phyloP scores from a whole-genome alignment of 371 early-diverging fungal species.

The Chytridium lagenaria region DNA sequence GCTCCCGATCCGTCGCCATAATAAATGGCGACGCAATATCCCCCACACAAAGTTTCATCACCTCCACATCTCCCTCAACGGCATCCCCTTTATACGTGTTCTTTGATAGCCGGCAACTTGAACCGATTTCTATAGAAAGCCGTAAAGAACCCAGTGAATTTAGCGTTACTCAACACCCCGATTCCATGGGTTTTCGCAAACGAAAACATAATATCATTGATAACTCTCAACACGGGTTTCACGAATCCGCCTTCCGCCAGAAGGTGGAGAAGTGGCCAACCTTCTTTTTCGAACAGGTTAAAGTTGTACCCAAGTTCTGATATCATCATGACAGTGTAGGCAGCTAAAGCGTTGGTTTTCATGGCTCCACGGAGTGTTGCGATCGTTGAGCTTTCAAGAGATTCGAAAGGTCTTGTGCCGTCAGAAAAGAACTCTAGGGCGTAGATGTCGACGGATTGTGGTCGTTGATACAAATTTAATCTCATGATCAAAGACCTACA shows the following conservation, averaged over 20 bases:
- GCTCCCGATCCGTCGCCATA: not conserved
- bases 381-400: constrained; percentile 39
- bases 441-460: constrained; percentile 34
- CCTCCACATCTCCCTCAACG: constrained; percentile 1
- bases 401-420: constrained; percentile 35
- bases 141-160: constrained; percentile 23
- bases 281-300: constrained; percentile 39
- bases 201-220: constrained; percentile 28
- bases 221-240: constrained; percentile 29
- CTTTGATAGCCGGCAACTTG: constrained; percentile 9
- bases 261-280: constrained; percentile 43
- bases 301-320: constrained; percentile 49
- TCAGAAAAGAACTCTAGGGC: constrained; percentile 19
- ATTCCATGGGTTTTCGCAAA: constrained; percentile 27
- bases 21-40: not conserved
- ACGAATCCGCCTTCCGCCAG: constrained; percentile 28
- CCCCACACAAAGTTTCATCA: not conserved
- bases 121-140: constrained; percentile 17
- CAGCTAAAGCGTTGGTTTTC: constrained; percentile 42
- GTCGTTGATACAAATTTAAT: constrained; percentile 35
- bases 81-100: not conserved
- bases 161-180: not conserved
- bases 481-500: constrained; percentile 28
- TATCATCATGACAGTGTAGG: constrained; percentile 42
- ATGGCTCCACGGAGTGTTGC: constrained; percentile 44